Evolutionary conservation across 306 rosid genomes (phyloP).

Genomic region (Vachellia pachyceras): DNA sequence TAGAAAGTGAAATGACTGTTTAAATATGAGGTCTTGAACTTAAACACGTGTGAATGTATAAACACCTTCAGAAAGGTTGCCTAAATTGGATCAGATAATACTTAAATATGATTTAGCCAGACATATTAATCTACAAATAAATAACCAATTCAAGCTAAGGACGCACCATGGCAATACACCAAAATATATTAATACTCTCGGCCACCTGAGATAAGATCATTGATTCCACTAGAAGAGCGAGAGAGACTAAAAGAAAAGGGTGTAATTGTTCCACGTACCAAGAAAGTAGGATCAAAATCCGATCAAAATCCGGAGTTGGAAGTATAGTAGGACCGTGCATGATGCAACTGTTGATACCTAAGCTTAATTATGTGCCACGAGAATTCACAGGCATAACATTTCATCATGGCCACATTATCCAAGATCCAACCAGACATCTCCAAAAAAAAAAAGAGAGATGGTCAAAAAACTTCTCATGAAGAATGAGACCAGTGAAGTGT

Average conservation of each 20-base stretch:
- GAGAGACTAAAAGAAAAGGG: slow-evolving; percentile 16
- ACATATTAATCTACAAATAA: background rate
- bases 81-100: too few relatives aligned
- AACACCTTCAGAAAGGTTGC: too few relatives aligned
- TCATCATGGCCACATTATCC: background rate
- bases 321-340: background rate
- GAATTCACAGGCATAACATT: background rate
- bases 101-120: too few relatives aligned
- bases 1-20: too few relatives aligned
- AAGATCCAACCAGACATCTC: background rate
- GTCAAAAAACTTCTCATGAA: slow-evolving; percentile 11
- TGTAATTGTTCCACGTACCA: slow-evolving; percentile 2
- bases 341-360: background rate
- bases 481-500: slow-evolving; percentile 5
- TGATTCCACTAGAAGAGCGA: slow-evolving; percentile 8
- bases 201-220: background rate
- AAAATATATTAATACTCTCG: background rate
- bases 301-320: background rate
- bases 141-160: background rate
- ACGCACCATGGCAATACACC: background rate
- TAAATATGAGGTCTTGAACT: too few relatives aligned
- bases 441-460: background rate
- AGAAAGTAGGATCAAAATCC: too few relatives aligned
- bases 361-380: background rate
- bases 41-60: too few relatives aligned